Evolutionary conservation across 1,284 basidiomycete species (phyloP).

Genomic region (Cutaneotrichosporon dermatis): DNA sequence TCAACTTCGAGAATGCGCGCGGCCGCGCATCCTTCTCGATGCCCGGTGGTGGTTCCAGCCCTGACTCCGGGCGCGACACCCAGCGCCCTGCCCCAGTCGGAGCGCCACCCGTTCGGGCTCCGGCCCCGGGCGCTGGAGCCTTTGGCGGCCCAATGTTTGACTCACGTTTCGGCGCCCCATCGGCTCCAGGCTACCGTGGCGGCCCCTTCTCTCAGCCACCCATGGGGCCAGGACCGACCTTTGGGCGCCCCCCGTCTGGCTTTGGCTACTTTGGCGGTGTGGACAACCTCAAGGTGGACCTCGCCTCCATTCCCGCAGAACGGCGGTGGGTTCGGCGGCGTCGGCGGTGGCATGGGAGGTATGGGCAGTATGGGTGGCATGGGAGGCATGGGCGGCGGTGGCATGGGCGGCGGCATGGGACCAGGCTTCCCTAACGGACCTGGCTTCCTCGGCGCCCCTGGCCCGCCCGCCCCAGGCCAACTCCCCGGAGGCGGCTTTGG

Average conservation of each 20-base stretch:
- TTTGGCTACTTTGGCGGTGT: slow-evolving; percentile 24
- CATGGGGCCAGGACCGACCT: slow-evolving; percentile 19
- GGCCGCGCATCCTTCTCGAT: slow-evolving; percentile 4
- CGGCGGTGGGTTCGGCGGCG: slow-evolving; percentile 7
- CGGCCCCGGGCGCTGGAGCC: slow-evolving; percentile 1
- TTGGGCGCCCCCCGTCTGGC: slow-evolving; percentile 19
- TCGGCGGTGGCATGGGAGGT: background rate
- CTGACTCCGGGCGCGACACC: slow-evolving; percentile 7
- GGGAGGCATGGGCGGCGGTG: background rate
- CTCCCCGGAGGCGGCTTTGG: slow-evolving; percentile 4
- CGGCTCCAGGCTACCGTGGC: slow-evolving; percentile 5
- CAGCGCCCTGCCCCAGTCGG: slow-evolving; percentile 20
- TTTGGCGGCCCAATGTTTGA: slow-evolving; percentile 7
- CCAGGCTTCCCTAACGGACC: slow-evolving; percentile 3
- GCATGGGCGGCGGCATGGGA: slow-evolving; percentile 3
- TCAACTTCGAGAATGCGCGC: slow-evolving; percentile 8
- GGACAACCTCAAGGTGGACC: slow-evolving; percentile 6
- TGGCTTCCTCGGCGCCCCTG: slow-evolving; percentile 2
- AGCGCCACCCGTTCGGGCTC: slow-evolving; percentile 10
- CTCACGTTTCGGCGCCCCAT: slow-evolving; percentile 8
- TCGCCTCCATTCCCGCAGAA: slow-evolving; percentile 21
- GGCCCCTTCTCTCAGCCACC: slow-evolving; percentile 16
- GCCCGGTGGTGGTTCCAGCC: background rate
- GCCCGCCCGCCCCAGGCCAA: background rate
- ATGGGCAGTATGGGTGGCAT: slow-evolving; percentile 1